Percentiles rank a stretch among this genome's conserved stretches.
These are phyloP conservation scores for Boletus patriciae DNA, from an alignment of 768 basidiomycete genomes.

Conservation along the genomic window DNA sequence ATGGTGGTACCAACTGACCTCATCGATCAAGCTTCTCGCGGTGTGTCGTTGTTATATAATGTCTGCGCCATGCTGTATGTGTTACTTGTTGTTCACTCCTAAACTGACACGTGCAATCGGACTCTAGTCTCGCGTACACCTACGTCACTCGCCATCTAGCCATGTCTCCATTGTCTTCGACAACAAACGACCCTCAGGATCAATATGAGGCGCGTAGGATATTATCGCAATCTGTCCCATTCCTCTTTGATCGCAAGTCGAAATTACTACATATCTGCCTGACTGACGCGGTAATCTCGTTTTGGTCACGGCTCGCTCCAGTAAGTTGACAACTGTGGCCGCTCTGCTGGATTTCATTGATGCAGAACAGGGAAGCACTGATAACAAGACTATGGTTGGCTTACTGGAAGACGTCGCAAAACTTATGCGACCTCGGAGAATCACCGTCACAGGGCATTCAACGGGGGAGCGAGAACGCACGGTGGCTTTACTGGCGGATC, in stretches of 20 bases:
- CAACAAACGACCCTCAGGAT: conserved; percentile 43
- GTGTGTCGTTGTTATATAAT: conserved; percentile 62
- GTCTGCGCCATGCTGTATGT: conserved; percentile 66
- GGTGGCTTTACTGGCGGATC: conserved; percentile 4
- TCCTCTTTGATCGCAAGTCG: conserved; percentile 61
- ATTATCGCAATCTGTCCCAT: conserved; percentile 58
- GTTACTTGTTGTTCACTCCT: not conserved
- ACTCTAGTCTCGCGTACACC: conserved; percentile 62
- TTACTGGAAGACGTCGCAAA: conserved; percentile 56
- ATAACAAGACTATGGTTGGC: conserved; percentile 46
- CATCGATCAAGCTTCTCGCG: conserved; percentile 38
- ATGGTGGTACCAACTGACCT: conserved; percentile 49
- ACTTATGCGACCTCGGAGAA: conserved; percentile 49
- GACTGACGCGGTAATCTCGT: conserved; percentile 52
- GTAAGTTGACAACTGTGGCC: conserved; percentile 16
- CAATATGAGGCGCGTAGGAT: conserved; percentile 45
- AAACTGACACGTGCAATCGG: not conserved
- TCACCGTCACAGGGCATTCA: conserved; percentile 13
- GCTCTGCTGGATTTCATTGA: conserved; percentile 8
- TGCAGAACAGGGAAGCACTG: conserved; percentile 31
- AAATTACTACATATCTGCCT: conserved; percentile 52
- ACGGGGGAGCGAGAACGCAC: not conserved
- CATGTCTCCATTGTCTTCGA: conserved; percentile 53
- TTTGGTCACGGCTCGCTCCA: conserved; percentile 64
- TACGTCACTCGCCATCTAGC: conserved; percentile 64